These are phyloP conservation scores for Nicotiana obtusifolia DNA, from an alignment of 257 asterid species.

Conservation along the genomic window DNA sequence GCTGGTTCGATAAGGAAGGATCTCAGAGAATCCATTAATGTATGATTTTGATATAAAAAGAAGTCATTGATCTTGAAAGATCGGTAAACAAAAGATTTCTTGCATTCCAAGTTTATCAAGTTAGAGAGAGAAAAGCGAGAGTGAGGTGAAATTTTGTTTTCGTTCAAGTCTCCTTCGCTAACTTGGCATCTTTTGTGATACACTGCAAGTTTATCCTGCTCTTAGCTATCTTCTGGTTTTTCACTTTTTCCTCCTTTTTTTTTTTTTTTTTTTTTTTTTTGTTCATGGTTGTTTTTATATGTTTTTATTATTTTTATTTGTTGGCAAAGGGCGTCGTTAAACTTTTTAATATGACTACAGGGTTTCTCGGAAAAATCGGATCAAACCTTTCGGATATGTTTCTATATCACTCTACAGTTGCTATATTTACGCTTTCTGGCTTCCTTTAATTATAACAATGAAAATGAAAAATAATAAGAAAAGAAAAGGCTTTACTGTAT, in stretches of 20 bases:
- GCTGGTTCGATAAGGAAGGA: constrained; percentile 24
- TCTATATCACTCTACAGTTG: neutral
- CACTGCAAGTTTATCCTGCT: neutral
- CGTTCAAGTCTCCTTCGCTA: neutral
- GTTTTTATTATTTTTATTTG: neutral
- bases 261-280: neutral
- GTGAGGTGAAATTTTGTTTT: constrained; percentile 8
- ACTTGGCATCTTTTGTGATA: neutral
- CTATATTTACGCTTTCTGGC: neutral
- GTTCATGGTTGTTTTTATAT: too few species aligned
- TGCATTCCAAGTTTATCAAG: constrained; percentile 33
- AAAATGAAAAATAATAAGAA: neutral
- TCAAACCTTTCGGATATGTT: neutral
- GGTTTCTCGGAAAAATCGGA: neutral
- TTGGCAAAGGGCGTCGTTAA: neutral
- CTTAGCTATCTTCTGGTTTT: neutral
- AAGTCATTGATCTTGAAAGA: constrained; percentile 27
- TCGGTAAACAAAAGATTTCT: constrained; percentile 20
- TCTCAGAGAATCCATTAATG: constrained; percentile 12
- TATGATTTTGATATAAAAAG: neutral
- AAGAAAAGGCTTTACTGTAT: neutral
- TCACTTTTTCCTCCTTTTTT: neutral
- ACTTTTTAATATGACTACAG: neutral
- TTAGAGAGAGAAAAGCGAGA: constrained; percentile 5
- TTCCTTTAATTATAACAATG: neutral